phyloP scores from a whole-genome alignment of 2,329 filamentous ascomycete genomes.

The Tolypocladium nubicola region DNA sequence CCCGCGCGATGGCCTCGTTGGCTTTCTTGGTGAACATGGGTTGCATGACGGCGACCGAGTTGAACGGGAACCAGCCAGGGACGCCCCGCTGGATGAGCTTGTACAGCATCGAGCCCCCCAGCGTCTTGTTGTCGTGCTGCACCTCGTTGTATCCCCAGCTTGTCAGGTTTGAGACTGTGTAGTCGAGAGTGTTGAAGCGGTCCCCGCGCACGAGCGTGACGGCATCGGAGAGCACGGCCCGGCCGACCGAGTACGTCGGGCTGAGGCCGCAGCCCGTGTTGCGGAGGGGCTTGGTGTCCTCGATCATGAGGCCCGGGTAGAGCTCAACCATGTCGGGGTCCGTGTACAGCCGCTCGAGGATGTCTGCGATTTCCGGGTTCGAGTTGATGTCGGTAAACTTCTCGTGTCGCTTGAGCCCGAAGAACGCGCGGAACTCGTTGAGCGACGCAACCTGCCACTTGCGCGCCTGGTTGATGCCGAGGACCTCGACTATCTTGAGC shows the following conservation, averaged over 20 bases:
- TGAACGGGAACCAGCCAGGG: constrained; percentile 30
- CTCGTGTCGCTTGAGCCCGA: constrained; percentile 44
- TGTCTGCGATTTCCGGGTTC: constrained; percentile 42
- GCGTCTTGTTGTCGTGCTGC: constrained; percentile 18
- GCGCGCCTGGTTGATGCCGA: constrained; percentile 51
- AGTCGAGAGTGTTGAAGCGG: constrained; percentile 45
- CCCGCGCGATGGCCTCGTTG: constrained; percentile 26
- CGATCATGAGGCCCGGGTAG: constrained; percentile 57
- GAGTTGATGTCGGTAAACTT: constrained; percentile 49
- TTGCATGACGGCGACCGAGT: constrained; percentile 33
- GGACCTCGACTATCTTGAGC: constrained; percentile 49
- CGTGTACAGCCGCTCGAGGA: constrained; percentile 48
- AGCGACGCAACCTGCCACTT: constrained; percentile 51
- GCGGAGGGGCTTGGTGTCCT: constrained; percentile 41
- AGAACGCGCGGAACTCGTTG: constrained; percentile 56
- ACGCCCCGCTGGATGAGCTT: constrained; percentile 34
- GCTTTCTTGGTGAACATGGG: constrained; percentile 33
- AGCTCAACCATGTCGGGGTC: constrained; percentile 58
- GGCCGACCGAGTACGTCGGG: constrained; percentile 41
- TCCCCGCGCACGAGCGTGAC: constrained; percentile 48
- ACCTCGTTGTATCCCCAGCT: constrained; percentile 30
- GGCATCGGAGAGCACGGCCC: constrained; percentile 49
- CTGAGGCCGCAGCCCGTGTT: constrained; percentile 41
- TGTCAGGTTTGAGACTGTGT: constrained; percentile 28
- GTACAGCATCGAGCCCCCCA: constrained; percentile 32